These are phyloP conservation scores for Penicillium sp. DNA, from an alignment of 2,329 filamentous ascomycete species.

Conservation along the genomic window DNA sequence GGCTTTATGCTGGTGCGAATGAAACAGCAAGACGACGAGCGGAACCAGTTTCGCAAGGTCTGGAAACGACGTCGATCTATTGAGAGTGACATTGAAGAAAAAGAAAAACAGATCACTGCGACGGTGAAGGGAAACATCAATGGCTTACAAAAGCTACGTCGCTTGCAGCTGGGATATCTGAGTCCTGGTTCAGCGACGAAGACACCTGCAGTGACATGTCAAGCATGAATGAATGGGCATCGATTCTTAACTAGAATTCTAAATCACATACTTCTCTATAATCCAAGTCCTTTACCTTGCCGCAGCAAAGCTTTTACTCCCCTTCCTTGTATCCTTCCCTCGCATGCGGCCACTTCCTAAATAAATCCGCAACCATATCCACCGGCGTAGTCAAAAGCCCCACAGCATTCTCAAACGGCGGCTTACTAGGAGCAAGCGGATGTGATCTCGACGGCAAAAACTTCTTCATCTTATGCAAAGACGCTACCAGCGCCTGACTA, in stretches of 20 bases:
- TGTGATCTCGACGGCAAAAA: conserved; percentile 57
- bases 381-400: conserved; percentile 59
- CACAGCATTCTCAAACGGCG: conserved; percentile 58
- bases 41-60: conserved; percentile 35
- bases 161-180: conserved; percentile 12
- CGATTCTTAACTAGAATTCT: background rate
- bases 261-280: background rate
- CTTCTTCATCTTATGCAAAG: conserved; percentile 54
- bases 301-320: background rate
- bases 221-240: conserved; percentile 2
- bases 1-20: conserved; percentile 32
- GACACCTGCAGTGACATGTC: conserved; percentile 11
- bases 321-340: background rate
- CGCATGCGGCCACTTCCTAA: conserved; percentile 54
- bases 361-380: conserved; percentile 57
- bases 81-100: background rate
- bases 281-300: background rate
- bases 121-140: background rate
- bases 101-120: background rate
- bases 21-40: conserved; percentile 36
- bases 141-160: conserved; percentile 14
- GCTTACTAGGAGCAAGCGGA: conserved; percentile 52
- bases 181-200: conserved; percentile 7
- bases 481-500: conserved; percentile 41
- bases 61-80: conserved; percentile 30